Conservation (phyloP, 169 alveolate genomes). For the Plasmodium coatneyi region DNA sequence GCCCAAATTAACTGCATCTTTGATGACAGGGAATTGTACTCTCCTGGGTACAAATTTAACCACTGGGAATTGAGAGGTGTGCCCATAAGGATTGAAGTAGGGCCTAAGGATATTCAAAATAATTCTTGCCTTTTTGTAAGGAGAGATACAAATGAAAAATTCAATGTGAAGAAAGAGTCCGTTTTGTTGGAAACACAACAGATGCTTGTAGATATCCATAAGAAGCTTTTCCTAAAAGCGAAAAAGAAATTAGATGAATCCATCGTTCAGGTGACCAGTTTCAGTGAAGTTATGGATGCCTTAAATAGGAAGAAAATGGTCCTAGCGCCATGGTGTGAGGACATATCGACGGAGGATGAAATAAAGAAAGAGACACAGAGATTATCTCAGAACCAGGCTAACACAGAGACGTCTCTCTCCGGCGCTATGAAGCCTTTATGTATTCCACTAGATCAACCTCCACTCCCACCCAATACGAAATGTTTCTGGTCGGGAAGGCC, state of each 20-base stretch:
- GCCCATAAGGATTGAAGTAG: conserved; percentile 98
- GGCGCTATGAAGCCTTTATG: conserved; percentile 98
- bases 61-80: conserved; percentile 99
- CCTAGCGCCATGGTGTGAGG: conserved; percentile 94
- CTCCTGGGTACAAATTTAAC: conserved; percentile 99
- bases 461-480: conserved; percentile 90
- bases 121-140: conserved; percentile 91
- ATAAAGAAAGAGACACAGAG: conserved; percentile 84
- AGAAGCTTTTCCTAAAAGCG: conserved; percentile 80
- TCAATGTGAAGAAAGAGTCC: conserved; percentile 79
- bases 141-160: conserved; percentile 91
- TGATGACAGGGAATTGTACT: conserved; percentile 95
- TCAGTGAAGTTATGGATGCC: conserved; percentile 89
- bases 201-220: conserved; percentile 81
- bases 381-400: conserved; percentile 68
- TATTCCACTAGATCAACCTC: conserved; percentile 95
- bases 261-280: conserved; percentile 76
- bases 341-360: conserved; percentile 83
- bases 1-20: conserved; percentile 80
- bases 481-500: conserved; percentile 97
- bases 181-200: conserved; percentile 77
- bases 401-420: conserved; percentile 82
- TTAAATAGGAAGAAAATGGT: conserved; percentile 86
- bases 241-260: conserved; percentile 78
- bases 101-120: conserved; percentile 96